Evolutionary conservation across 225 moss, liverwort and hornwort genomes (phyloP).

Genomic region (Straminergon stramineum): DNA sequence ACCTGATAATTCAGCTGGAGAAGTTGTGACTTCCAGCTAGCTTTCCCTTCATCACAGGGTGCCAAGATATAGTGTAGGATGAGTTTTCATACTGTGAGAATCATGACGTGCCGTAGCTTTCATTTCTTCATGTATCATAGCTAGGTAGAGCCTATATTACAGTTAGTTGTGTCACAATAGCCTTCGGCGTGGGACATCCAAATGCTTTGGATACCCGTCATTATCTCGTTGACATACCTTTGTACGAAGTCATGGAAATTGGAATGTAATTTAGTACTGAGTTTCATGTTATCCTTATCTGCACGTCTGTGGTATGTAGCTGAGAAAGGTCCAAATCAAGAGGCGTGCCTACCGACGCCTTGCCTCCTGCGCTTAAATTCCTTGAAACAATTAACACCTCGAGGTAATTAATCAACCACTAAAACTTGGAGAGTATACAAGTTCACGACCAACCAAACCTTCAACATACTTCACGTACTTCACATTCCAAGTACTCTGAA

Average conservation of each 20-base stretch:
- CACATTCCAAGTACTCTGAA: not conserved
- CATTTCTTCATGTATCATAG: conserved; percentile 8
- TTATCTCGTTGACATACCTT: not conserved
- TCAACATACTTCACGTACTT: not conserved
- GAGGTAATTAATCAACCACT: not conserved
- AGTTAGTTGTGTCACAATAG: not conserved
- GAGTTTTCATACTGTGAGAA: not conserved
- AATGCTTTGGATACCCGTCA: not conserved
- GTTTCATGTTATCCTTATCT: not conserved
- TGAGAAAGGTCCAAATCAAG: not conserved
- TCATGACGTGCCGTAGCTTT: not conserved
- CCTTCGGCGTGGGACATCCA: not conserved
- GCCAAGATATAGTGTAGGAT: not conserved
- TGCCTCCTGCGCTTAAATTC: not conserved
- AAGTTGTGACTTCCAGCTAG: conserved; percentile 17
- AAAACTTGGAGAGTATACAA: not conserved
- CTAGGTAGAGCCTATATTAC: not conserved
- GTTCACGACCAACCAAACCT: not conserved
- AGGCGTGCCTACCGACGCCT: not conserved
- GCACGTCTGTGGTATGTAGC: not conserved
- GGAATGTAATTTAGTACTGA: not conserved
- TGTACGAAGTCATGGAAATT: conserved; percentile 5
- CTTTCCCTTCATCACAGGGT: not conserved
- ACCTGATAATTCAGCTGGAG: conserved; percentile 14
- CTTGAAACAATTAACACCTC: not conserved